These are phyloP conservation scores for Boletus fagicola DNA, from an alignment of 768 basidiomycete species.

Conservation along the genomic window DNA sequence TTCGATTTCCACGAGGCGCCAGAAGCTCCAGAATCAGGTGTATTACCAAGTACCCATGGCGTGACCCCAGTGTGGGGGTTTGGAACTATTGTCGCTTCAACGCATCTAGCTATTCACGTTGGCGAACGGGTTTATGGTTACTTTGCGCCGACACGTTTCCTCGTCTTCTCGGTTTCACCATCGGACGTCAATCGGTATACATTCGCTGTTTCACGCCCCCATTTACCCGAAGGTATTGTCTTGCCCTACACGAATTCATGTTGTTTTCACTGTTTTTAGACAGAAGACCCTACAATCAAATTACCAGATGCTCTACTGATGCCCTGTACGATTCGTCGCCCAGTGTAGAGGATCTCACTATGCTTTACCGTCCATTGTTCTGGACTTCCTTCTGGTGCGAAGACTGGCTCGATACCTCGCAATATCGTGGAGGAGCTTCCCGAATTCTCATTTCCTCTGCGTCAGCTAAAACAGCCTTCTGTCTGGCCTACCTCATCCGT, in stretches of 20 bases:
- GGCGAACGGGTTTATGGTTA: slow-evolving; percentile 66
- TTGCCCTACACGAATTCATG: neutral
- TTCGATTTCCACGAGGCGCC: slow-evolving; percentile 65
- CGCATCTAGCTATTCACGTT: slow-evolving; percentile 43
- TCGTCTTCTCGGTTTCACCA: slow-evolving; percentile 51
- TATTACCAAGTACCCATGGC: slow-evolving; percentile 53
- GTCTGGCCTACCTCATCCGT: slow-evolving; percentile 57
- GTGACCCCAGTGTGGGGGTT: slow-evolving; percentile 75
- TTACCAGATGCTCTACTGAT: slow-evolving; percentile 57
- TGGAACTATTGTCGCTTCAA: slow-evolving; percentile 52
- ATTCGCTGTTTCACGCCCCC: slow-evolving; percentile 59
- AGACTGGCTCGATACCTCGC: slow-evolving; percentile 57
- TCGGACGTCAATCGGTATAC: slow-evolving; percentile 49
- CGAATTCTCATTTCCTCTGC: slow-evolving; percentile 63
- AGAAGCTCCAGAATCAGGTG: slow-evolving; percentile 26
- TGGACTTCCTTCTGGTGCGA: slow-evolving; percentile 79
- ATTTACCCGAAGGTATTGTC: slow-evolving; percentile 54
- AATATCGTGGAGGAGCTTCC: slow-evolving; percentile 48
- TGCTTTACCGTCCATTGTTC: slow-evolving; percentile 72
- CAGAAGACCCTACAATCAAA: slow-evolving; percentile 66
- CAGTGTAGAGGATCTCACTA: slow-evolving; percentile 55
- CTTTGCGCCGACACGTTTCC: slow-evolving; percentile 56
- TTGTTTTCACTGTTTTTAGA: slow-evolving; percentile 38
- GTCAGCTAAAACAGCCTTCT: slow-evolving; percentile 72
- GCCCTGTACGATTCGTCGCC: slow-evolving; percentile 50